Base-by-base conservation (phyloP, 805 yeast species). In the Sugiyamaella valdiviana region DNA sequence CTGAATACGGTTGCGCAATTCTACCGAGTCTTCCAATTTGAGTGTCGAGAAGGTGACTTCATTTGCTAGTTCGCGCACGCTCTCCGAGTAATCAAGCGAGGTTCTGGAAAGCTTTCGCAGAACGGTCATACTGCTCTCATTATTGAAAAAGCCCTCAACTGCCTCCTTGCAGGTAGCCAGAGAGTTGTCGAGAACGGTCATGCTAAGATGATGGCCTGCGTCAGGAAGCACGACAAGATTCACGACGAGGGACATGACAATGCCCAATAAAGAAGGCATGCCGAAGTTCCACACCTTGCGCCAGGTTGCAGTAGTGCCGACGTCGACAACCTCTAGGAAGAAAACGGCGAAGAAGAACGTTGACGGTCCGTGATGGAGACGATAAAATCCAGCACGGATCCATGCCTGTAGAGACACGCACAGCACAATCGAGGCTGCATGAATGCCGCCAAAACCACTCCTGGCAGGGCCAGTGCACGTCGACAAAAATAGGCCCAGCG, bases 211-310 rank as follows among this genome's bases (percentile, higher is more conserved):
- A 45, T 71, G 69, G n/a, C 77, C 76, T 32, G 66, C 52, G 32
- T 68, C 69, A 5, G 80, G 79, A 45, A 63, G 66, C 15, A 72
- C 53, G 3, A 59, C 2, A 3, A 66, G 35, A 38, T 73, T 69
- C 1, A 70, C 64, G 1, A 64, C 20, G 10, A 73, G 47, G 0
- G 75, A 67, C 1, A 73, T 44, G 14, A 69, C 29, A 2, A 73
- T 48, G 1, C 79, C 80, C 54, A 74, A 71, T 0, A 70, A 50
- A 50, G 71, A 74, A 0, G 79, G 76, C 6, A 75, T 63, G 3
- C 70, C 70, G 51, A 73, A 67, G 44, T 74, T 67, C 72, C 56
- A 56, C 2, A 52, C 51, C 39, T 49, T 49, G 6, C 26, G 22
- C 62, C 62, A 58, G 40, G 48, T 24, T 1, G 45, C 46, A 6